These are phyloP conservation scores for Candida rishiriensis DNA, from an alignment of 805 yeast genomes.

Conservation along the genomic window DNA sequence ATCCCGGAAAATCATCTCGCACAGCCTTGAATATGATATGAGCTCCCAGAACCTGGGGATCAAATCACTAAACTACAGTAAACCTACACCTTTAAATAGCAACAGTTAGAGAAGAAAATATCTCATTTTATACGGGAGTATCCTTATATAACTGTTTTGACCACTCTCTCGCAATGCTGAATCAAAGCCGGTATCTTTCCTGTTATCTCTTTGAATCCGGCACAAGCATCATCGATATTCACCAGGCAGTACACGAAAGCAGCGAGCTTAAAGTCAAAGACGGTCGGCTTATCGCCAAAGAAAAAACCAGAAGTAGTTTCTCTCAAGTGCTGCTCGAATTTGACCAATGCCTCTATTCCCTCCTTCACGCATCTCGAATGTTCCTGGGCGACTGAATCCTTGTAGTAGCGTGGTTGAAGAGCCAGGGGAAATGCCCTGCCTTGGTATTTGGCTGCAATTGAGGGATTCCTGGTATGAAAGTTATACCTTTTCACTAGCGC, in stretches of 20 bases:
- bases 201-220: constrained; percentile 3
- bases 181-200: constrained; percentile 4
- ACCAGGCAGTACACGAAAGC: constrained; percentile 16
- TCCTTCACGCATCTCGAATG: constrained; percentile 10
- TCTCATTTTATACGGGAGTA: too few relatives aligned
- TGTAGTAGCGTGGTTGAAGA: background rate
- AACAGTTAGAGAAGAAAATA: too few relatives aligned
- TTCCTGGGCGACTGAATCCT: constrained; percentile 10
- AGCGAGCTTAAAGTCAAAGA: constrained; percentile 23
- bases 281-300: constrained; percentile 13
- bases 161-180: constrained; percentile 14
- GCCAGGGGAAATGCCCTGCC: constrained; percentile 5
- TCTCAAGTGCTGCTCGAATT: constrained; percentile 7
- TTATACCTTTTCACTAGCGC: constrained; percentile 28
- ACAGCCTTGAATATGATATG: too few relatives aligned
- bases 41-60: too few relatives aligned
- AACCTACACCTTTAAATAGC: too few relatives aligned
- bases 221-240: constrained; percentile 9
- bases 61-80: too few relatives aligned
- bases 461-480: constrained; percentile 35
- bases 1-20: too few relatives aligned
- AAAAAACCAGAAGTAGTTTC: constrained; percentile 4
- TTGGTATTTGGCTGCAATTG: constrained; percentile 14
- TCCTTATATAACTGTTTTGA: constrained; percentile 9
- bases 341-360: constrained; percentile 11